Evolutionary conservation across 2,329 filamentous ascomycete species (phyloP).

Genomic region (Epichloe festucae): DNA sequence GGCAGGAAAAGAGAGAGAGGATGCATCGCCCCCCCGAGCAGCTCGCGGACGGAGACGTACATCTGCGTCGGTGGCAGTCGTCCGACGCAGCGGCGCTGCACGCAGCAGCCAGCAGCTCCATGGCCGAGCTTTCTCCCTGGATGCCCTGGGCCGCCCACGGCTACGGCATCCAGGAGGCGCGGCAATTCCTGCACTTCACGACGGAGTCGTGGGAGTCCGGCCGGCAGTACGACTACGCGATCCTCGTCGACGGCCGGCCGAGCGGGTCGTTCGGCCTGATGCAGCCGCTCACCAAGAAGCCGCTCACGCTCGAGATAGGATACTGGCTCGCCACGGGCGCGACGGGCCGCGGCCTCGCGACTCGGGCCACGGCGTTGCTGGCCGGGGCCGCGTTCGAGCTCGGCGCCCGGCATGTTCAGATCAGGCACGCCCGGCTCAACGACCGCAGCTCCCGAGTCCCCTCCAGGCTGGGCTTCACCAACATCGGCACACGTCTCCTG

Average conservation of each 20-base stretch:
- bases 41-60: constrained; percentile 6
- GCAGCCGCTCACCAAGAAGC: neutral
- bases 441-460: constrained; percentile 6
- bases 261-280: constrained; percentile 9
- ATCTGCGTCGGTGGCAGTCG: constrained; percentile 8
- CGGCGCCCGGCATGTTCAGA: constrained; percentile 8
- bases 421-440: constrained; percentile 8
- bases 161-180: constrained; percentile 6
- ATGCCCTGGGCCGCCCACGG: constrained; percentile 10
- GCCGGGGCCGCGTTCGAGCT: constrained; percentile 7
- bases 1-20: too few relatives aligned
- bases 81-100: constrained; percentile 4
- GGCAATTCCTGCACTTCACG: constrained; percentile 3
- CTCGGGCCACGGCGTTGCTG: constrained; percentile 7
- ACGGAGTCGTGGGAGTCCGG: constrained; percentile 5
- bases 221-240: constrained; percentile 7
- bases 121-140: constrained; percentile 9
- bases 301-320: constrained; percentile 6
- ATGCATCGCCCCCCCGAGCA: constrained; percentile 3
- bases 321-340: constrained; percentile 10
- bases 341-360: constrained; percentile 10
- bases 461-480: constrained; percentile 5
- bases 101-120: constrained; percentile 5
- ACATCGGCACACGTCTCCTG: neutral
- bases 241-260: constrained; percentile 3